Evolutionary conservation across 768 basidiomycete species (phyloP), one percentile per base, ranked within the genome.

Genomic region (Hericium rajendrae): DNA sequence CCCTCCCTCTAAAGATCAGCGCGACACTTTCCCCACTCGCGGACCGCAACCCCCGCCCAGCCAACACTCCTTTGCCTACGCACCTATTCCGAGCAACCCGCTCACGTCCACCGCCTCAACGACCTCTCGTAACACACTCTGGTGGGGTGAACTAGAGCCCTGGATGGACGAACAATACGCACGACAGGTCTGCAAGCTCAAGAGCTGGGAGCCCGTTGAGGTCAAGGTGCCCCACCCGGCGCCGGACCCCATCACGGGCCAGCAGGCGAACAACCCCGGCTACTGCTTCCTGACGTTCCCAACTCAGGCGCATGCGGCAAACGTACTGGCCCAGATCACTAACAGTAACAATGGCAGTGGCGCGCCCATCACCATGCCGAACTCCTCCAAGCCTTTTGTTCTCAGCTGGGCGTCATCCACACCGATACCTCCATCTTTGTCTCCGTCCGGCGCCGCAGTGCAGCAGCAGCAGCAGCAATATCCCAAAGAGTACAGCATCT

Each of bases 81-180:
- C 62, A 43, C 56, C 59, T 56, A 57, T 69, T 60, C 58, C 67
- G 57, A 43, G 65, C 62, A 43, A 64, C 64, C 48, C 67, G 68
- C 58, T 60, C 68, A 62, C 66, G 61, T 66, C 61, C 60, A 57
- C 58, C 41, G 57, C 52, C 61, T 66, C 61, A 61, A 57, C 57
- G 43, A 56, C 52, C 48, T 70, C 76, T 51, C 79, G 80, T 68
- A 79, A 78, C 59, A 87, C 89, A 43, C 81, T 92, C 63, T 89
- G 83, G 78, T 90, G 94, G 83, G 83, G 85, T 62, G 88, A 91
- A 66, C 81, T 95, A 55, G 93, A 95, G 71, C 84, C 86, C 63
- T 95, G 93, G 93, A 94, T 95, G 94, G 91, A 94, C 73, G 91
- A 93, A 80, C 87, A 90, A 69, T 95, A 94, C 76, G 88, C 85